Conservation (phyloP, 129 eudicot species). For the Deinandra increscens region DNA sequence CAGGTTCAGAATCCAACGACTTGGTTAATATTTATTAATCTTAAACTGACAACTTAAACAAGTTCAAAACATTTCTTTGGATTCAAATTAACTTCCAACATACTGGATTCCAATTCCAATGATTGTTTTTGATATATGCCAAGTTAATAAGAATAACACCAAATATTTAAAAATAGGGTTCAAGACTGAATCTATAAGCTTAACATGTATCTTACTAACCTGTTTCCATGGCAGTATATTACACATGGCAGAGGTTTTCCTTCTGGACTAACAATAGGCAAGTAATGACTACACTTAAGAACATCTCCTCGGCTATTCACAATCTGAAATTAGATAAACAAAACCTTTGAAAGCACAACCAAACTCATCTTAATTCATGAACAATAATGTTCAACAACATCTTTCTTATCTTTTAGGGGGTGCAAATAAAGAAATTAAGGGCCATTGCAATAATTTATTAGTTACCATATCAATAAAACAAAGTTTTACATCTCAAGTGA, state of each 20-base stretch:
- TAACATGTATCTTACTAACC: conserved; percentile 44
- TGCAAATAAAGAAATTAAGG: neutral
- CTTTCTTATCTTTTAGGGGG: neutral
- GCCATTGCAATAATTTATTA: too few relatives aligned
- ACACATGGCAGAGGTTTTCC: conserved; percentile 82
- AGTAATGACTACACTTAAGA: conserved; percentile 81
- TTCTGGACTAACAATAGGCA: conserved; percentile 74
- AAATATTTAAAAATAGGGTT: too few relatives aligned
- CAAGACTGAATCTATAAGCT: neutral
- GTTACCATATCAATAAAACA: neutral
- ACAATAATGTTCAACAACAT: neutral
- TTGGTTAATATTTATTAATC: neutral
- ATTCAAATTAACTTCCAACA: too few relatives aligned
- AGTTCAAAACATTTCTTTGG: neutral
- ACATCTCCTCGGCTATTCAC: conserved; percentile 74
- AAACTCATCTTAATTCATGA: neutral
- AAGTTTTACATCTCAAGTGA: neutral
- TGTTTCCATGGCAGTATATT: conserved; percentile 97
- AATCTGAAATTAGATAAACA: conserved; percentile 49
- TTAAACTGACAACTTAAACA: neutral
- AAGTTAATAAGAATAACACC: too few relatives aligned
- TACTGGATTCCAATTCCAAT: too few relatives aligned
- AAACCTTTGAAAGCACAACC: neutral
- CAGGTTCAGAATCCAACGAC: neutral
- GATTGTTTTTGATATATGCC: too few relatives aligned